Evolutionary conservation across 352 stramenopile species (phyloP), one percentile per base, ranked within the genome.

Genomic region (Phytophthora pluvialis): DNA sequence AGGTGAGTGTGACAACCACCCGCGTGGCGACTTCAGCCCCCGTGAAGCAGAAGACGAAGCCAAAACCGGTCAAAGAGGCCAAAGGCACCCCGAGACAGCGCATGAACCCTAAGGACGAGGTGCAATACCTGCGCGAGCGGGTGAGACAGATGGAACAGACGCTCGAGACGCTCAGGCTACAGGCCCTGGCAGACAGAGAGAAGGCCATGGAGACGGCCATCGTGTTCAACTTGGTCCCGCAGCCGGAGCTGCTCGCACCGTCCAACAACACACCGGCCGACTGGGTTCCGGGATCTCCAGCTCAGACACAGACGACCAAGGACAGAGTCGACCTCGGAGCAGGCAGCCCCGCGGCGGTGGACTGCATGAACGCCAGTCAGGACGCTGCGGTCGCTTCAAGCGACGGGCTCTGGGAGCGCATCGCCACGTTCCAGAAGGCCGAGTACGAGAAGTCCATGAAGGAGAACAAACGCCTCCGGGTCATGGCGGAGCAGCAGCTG

Each of bases 401-500:
- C 52, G 39, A 62, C 18, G 49, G 36, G 11, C 58, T 72, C 4
- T 82, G 74, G 74, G 54, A 82, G 49, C 61, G 48, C 11, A 77
- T 80, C 18, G 68, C 68, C 3, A 42, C 45, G 15, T 67, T 72
- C 16, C 66, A 82, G 21, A 73, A 74, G 45, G 54, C 58, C 4
- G 59, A 73, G 43, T 67, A 73, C 3, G 47, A 60, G 6, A 67
- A 55, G 7, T 75, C 71, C n/a, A 56, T 66, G 52, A 47, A 62
- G 25, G 58, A 82, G 40, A 82, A 82, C 60, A 62, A 70, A 59
- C 56, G 65, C 1, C 60, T 82, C 8, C 63, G 72, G 2, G 38
- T 40, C 1, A 58, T 75, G 52, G 70, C 70, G 31, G 74, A 82
- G 60, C 52, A 67, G 56, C 71, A 82, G 51, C 64, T 82, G 1